Evolutionary conservation across 768 basidiomycete species (phyloP).

Genomic region (Kwoniella europaea): DNA sequence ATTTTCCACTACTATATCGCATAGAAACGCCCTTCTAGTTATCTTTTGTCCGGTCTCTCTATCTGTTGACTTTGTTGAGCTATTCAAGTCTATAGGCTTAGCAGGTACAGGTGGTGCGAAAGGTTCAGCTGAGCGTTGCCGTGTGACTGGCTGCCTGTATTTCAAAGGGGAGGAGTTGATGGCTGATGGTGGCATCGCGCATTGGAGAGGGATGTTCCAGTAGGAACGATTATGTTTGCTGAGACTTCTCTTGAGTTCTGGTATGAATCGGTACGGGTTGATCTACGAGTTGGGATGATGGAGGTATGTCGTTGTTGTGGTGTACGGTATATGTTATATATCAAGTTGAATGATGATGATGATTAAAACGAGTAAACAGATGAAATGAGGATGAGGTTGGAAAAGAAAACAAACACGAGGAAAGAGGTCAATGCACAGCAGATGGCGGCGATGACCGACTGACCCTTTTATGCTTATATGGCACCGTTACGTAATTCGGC

Average conservation of each 20-base stretch:
- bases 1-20: conserved; percentile 86
- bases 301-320: too few species aligned
- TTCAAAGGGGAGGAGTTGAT: conserved; percentile 1
- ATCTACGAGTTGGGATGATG: too few species aligned
- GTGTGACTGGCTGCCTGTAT: neutral
- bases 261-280: too few species aligned
- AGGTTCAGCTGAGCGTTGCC: conserved; percentile 31
- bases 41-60: conserved; percentile 56
- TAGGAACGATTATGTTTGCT: neutral
- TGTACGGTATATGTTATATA: too few species aligned
- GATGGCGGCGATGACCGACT: neutral
- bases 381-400: neutral
- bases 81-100: conserved; percentile 52
- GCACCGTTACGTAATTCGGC: neutral
- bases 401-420: neutral
- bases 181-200: conserved; percentile 6
- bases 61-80: conserved; percentile 49
- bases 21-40: conserved; percentile 84
- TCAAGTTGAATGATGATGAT: neutral
- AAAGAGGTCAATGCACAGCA: neutral
- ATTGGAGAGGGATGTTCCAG: neutral
- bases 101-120: conserved; percentile 35
- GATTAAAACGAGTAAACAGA: neutral
- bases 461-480: neutral
- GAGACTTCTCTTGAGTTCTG: too few species aligned